A percentile compares a stretch with the other conserved stretches of the same genome.
Evolutionary conservation across 306 rosid genomes (phyloP).

Genomic region (Dalbergia cochinchinensis): DNA sequence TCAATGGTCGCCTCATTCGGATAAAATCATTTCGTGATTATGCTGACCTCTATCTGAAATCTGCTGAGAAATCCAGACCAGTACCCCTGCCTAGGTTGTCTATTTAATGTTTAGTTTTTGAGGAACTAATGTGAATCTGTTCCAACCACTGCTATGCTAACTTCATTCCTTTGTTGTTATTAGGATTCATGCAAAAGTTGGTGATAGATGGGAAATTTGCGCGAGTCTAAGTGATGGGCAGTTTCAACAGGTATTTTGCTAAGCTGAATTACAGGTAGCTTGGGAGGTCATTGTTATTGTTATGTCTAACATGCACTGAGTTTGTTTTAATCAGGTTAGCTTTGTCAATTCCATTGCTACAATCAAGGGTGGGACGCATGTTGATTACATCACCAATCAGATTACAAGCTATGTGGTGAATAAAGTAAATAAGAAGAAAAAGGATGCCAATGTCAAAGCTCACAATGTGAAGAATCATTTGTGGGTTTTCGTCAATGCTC

Average conservation of each 20-base stretch:
- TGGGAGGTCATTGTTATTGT: background rate
- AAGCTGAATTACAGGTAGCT: slow-evolving; percentile 1
- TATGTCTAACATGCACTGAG: background rate
- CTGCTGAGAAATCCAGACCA: slow-evolving; percentile 62
- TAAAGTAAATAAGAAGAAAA: slow-evolving; percentile 88
- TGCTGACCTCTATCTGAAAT: slow-evolving; percentile 80
- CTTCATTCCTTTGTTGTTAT: background rate
- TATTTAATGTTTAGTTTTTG: background rate
- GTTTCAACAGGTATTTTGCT: slow-evolving; percentile 80
- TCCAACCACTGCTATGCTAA: slow-evolving; percentile 21
- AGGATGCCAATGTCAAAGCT: slow-evolving; percentile 90
- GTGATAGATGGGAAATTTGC: slow-evolving; percentile 94
- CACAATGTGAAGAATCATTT: slow-evolving; percentile 90
- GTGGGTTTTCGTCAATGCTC: slow-evolving; percentile 96
- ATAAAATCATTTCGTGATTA: slow-evolving; percentile 80
- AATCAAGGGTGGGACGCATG: slow-evolving; percentile 97
- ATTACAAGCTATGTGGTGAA: slow-evolving; percentile 80
- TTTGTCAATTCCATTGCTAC: slow-evolving; percentile 88
- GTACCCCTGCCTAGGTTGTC: slow-evolving; percentile 71
- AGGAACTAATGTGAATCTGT: background rate
- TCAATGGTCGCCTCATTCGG: slow-evolving; percentile 66
- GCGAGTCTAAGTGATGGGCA: slow-evolving; percentile 93
- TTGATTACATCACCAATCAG: slow-evolving; percentile 82
- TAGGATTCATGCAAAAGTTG: slow-evolving; percentile 74
- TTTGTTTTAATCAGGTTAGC: slow-evolving; percentile 73